Percentiles rank a stretch among this genome's conserved stretches.
phyloP scores from a whole-genome alignment of 352 stramenopile species.

The Globisporangium iwayamae region DNA sequence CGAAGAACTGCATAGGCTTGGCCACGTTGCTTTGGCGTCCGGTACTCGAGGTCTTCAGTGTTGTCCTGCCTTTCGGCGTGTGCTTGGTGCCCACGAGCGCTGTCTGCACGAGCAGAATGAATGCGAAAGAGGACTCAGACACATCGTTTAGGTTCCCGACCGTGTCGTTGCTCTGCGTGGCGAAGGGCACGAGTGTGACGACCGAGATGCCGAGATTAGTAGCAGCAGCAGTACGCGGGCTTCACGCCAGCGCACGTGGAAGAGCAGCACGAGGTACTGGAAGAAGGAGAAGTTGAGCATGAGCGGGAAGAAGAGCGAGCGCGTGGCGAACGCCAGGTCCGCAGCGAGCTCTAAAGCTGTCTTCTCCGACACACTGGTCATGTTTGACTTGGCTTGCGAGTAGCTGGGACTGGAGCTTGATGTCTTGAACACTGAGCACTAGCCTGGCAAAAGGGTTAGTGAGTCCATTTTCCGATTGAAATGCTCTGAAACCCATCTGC shows the following conservation, averaged over 20 bases:
- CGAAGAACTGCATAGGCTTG: conserved; percentile 15
- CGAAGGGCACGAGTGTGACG: conserved; percentile 22
- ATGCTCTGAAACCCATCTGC: neutral
- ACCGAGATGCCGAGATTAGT: conserved; percentile 21
- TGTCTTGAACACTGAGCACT: neutral
- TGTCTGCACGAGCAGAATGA: conserved; percentile 32
- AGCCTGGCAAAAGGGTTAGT: neutral
- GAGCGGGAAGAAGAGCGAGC: conserved; percentile 23
- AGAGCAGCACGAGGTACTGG: conserved; percentile 32
- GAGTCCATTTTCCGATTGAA: neutral
- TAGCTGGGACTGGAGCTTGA: too few relatives aligned
- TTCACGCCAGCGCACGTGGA: conserved; percentile 24
- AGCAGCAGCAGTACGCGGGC: conserved; percentile 24
- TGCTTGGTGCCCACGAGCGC: conserved; percentile 9
- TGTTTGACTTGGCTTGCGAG: neutral
- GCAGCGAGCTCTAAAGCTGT: neutral
- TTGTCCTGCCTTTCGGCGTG: neutral
- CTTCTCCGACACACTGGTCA: neutral
- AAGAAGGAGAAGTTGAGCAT: conserved; percentile 31
- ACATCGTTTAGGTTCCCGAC: conserved; percentile 27
- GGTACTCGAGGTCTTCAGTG: neutral
- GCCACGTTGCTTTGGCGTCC: neutral
- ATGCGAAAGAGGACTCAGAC: conserved; percentile 25
- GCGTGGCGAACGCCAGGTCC: conserved; percentile 11
- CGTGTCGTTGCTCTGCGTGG: conserved; percentile 4